Evolutionary conservation across 192 early-diverging fungal species (phyloP).

Genomic region (Podila epigama): DNA sequence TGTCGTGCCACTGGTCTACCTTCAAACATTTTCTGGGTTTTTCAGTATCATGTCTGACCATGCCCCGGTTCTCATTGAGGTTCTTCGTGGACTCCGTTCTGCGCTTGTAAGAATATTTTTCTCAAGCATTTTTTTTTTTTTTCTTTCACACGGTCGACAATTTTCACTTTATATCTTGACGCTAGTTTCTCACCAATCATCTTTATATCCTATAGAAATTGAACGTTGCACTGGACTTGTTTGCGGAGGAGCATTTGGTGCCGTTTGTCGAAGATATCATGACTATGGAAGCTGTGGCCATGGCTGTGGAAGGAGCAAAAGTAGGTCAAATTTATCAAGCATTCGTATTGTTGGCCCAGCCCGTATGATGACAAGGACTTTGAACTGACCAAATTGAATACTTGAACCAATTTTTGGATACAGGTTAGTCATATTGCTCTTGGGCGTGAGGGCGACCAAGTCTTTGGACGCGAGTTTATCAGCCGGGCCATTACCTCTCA

Average conservation of each 20-base stretch:
- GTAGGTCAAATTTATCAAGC: constrained; percentile 16
- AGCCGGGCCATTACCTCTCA: constrained; percentile 59
- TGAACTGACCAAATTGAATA: too few species aligned
- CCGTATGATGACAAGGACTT: too few species aligned
- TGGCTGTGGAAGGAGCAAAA: constrained; percentile 59
- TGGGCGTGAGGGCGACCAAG: constrained; percentile 46
- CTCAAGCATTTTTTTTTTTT: background rate
- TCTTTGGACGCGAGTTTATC: constrained; percentile 54
- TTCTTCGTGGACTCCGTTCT: constrained; percentile 44
- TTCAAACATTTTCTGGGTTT: constrained; percentile 58
- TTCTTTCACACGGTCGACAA: background rate
- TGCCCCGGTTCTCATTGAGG: constrained; percentile 55
- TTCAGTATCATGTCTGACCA: constrained; percentile 56
- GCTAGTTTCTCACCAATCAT: background rate
- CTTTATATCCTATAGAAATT: constrained; percentile 19
- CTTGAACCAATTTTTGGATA: background rate
- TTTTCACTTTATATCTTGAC: background rate
- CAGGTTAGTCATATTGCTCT: constrained; percentile 60
- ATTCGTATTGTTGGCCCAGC: background rate
- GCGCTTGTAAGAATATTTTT: constrained; percentile 28
- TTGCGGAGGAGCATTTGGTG: constrained; percentile 50
- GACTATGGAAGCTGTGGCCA: constrained; percentile 60
- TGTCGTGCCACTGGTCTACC: constrained; percentile 55
- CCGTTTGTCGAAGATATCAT: constrained; percentile 61
- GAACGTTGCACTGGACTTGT: constrained; percentile 50